These are phyloP conservation scores for Fusarium annulatum DNA, from an alignment of 2,329 filamentous ascomycete genomes.

Conservation along the genomic window DNA sequence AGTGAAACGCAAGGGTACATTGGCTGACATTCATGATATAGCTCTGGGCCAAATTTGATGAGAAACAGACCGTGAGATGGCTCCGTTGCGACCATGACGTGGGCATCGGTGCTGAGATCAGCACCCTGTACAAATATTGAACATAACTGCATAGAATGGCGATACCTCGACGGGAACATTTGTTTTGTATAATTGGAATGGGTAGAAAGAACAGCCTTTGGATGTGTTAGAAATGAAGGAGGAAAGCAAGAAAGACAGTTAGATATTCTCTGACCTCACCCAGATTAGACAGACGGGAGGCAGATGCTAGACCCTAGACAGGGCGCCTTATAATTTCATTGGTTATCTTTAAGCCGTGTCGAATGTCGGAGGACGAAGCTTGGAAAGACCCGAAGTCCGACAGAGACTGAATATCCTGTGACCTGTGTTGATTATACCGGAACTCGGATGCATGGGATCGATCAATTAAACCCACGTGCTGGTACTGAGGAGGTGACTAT, in stretches of 20 bases:
- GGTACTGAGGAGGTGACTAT: constrained; percentile 22
- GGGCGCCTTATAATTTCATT: constrained; percentile 27
- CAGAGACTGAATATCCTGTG: neutral
- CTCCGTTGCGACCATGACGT: neutral
- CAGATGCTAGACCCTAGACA: constrained; percentile 27
- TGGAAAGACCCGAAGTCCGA: constrained; percentile 7
- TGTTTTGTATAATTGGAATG: constrained; percentile 33
- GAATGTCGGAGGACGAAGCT: neutral
- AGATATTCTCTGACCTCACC: constrained; percentile 27
- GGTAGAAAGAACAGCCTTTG: constrained; percentile 4
- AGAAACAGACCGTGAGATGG: neutral
- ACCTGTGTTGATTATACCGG: neutral
- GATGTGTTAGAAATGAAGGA: constrained; percentile 12
- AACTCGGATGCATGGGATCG: neutral
- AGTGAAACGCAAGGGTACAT: neutral
- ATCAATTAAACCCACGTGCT: constrained; percentile 18
- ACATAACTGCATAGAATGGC: constrained; percentile 22
- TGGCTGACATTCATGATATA: constrained; percentile 30
- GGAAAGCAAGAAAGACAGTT: constrained; percentile 5
- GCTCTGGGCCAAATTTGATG: constrained; percentile 38
- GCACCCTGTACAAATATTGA: constrained; percentile 28
- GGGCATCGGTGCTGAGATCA: constrained; percentile 7
- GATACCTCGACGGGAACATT: constrained; percentile 33
- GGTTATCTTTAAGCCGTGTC: neutral
- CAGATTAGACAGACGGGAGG: constrained; percentile 18